These are phyloP conservation scores for Blastobotrys persicus DNA, from an alignment of 1,139 yeast genomes.

Conservation along the genomic window DNA sequence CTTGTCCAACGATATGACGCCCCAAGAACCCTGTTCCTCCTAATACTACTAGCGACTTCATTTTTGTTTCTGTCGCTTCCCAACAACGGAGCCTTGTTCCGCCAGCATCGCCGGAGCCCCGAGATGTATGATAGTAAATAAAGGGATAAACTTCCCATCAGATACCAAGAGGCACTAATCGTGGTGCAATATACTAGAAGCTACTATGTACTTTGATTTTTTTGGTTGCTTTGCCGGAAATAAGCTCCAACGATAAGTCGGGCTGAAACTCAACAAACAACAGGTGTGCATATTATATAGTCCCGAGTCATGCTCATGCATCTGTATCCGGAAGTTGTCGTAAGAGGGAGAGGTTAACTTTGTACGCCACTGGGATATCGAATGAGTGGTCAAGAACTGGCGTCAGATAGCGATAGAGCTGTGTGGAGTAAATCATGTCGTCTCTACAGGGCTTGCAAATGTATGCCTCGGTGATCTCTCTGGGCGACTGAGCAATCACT, in stretches of 20 bases:
- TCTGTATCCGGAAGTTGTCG: background rate
- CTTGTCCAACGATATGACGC: slow-evolving; percentile 68
- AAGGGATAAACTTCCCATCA: too few species aligned
- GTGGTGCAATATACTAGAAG: too few species aligned
- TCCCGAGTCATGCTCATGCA: background rate
- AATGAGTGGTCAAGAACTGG: background rate
- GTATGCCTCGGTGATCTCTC: background rate
- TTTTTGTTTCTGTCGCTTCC: background rate
- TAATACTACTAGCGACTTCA: slow-evolving; percentile 54
- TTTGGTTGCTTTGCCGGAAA: too few species aligned
- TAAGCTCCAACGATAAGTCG: too few species aligned
- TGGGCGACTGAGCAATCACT: background rate
- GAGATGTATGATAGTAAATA: background rate
- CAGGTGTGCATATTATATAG: too few species aligned
- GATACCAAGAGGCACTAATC: too few species aligned
- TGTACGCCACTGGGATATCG: slow-evolving; percentile 3
- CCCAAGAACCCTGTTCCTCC: slow-evolving; percentile 89
- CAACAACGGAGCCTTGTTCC: background rate
- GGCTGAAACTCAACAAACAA: too few species aligned
- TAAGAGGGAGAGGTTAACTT: background rate
- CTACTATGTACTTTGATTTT: too few species aligned
- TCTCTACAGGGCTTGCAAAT: slow-evolving; percentile 2
- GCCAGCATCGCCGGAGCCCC: background rate
- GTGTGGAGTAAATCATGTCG: background rate
- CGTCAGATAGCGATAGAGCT: background rate